These are phyloP conservation scores for Phragmites australis DNA, from an alignment of 176 grass and related monocot genomes.

Conservation along the genomic window DNA sequence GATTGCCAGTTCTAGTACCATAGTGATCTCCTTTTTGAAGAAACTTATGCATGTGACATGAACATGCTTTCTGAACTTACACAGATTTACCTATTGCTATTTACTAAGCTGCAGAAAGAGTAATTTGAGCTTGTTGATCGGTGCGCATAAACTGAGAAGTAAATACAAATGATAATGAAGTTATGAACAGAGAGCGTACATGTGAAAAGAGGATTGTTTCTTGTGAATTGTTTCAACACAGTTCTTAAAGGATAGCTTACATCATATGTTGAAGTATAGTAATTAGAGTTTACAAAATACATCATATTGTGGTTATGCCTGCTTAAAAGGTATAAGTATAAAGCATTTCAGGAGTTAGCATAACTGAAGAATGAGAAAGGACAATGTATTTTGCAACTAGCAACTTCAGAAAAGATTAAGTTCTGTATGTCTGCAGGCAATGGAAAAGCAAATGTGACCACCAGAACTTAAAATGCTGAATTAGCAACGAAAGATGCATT, in stretches of 20 bases:
- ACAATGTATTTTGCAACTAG: background rate
- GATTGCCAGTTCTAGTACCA: constrained; percentile 34
- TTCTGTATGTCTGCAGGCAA: background rate
- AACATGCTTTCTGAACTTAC: constrained; percentile 35
- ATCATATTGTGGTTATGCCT: background rate
- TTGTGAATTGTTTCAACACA: background rate
- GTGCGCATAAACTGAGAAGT: background rate
- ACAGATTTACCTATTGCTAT: background rate
- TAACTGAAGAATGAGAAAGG: background rate
- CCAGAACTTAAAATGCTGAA: background rate
- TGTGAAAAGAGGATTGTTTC: background rate
- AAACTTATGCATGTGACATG: constrained; percentile 41
- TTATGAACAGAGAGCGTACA: background rate
- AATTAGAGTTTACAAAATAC: background rate
- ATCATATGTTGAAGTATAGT: background rate
- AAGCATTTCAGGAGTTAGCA: background rate
- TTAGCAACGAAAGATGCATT: background rate
- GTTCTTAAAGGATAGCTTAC: background rate
- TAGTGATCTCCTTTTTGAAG: background rate
- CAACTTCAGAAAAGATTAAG: background rate
- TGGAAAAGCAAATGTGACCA: background rate
- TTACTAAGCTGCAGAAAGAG: constrained; percentile 3
- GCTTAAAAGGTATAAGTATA: background rate
- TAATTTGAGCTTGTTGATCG: constrained; percentile 22
- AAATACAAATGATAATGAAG: background rate